These are phyloP conservation scores for Diphasiastrum complanatum DNA, from an alignment of 83 land plant species.

Conservation along the genomic window DNA sequence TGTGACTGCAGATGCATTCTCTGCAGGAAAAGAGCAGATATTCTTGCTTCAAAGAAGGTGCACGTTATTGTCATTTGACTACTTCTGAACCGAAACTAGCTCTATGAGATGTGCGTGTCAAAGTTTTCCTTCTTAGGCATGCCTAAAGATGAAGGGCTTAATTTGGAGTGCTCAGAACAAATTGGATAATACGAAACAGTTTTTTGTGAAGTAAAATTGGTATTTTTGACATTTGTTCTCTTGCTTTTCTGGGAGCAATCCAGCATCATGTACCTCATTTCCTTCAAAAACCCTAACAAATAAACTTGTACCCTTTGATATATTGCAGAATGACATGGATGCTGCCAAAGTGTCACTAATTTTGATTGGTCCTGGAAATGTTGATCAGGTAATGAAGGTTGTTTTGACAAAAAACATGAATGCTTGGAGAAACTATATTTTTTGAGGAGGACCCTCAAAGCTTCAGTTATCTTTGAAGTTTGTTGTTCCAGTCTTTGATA, in stretches of 20 bases:
- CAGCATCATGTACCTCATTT: no score
- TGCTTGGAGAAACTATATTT: no score
- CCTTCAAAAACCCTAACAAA: no score
- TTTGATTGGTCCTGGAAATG: conserved; percentile 63
- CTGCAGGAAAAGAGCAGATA: conserved; percentile 69
- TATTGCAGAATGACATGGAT: conserved; percentile 41
- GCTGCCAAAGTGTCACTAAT: conserved; percentile 58
- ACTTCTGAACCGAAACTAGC: neutral
- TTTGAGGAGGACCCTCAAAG: no score
- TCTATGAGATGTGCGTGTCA: neutral
- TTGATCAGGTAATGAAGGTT: conserved; percentile 50
- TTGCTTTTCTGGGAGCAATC: no score
- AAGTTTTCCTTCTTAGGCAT: neutral
- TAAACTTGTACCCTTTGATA: no score
- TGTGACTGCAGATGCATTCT: conserved; percentile 55
- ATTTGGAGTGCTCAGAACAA: neutral
- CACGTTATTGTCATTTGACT: neutral
- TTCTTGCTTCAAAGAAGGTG: conserved; percentile 66
- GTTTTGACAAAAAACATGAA: no score
- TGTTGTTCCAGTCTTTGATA: no score
- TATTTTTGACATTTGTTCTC: no score
- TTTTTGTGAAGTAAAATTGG: neutral
- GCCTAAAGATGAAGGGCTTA: neutral
- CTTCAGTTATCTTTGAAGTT: no score
- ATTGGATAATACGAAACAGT: neutral